Conservation (phyloP, 352 stramenopile species). For the Phytophthora ohioensis region DNA sequence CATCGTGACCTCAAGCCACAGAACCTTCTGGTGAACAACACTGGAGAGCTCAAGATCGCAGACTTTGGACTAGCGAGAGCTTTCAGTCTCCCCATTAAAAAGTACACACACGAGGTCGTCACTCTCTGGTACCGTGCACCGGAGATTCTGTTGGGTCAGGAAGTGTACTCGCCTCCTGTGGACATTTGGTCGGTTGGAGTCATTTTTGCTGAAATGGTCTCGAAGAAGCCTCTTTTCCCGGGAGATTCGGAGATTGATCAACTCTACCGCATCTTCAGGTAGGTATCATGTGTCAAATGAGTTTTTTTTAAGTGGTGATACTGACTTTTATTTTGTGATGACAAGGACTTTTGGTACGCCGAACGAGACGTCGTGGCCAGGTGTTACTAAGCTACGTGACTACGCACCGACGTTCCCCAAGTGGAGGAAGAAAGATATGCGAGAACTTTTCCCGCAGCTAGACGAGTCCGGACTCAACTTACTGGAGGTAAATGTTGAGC, state of each 20-base stretch:
- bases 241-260: slow-evolving; percentile 90
- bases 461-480: slow-evolving; percentile 67
- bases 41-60: slow-evolving; percentile 97
- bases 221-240: slow-evolving; percentile 84
- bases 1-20: slow-evolving; percentile 98
- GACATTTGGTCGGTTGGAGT: slow-evolving; percentile 90
- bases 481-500: slow-evolving; percentile 49
- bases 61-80: slow-evolving; percentile 98
- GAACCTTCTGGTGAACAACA: slow-evolving; percentile 96
- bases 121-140: slow-evolving; percentile 99
- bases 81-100: slow-evolving; percentile 97
- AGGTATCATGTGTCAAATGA: not conserved
- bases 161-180: slow-evolving; percentile 88
- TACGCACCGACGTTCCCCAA: slow-evolving; percentile 96
- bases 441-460: slow-evolving; percentile 68
- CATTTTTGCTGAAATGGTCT: slow-evolving; percentile 89
- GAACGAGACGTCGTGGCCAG: slow-evolving; percentile 95
- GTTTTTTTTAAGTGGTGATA: not conserved
- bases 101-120: slow-evolving; percentile 98
- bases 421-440: slow-evolving; percentile 93
- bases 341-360: slow-evolving; percentile 95
- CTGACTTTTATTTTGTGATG: slow-evolving; percentile 8
- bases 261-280: slow-evolving; percentile 90
- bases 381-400: slow-evolving; percentile 96
- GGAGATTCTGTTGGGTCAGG: slow-evolving; percentile 97